Conservation (phyloP, 495 filamentous ascomycete genomes). For the Astrothelium macrocarpum region DNA sequence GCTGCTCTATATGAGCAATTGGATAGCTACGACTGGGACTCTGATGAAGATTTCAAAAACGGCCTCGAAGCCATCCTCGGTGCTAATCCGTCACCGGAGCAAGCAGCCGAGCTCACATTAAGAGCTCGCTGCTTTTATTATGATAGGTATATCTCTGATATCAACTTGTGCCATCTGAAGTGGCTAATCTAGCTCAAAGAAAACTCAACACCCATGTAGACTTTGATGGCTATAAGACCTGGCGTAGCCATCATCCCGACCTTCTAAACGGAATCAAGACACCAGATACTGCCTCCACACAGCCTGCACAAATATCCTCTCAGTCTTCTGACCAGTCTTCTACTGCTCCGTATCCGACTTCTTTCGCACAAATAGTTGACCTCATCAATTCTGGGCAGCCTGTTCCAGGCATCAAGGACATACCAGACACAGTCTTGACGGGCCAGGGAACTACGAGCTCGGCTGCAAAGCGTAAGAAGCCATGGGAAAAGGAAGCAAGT, state of each 20-base stretch:
- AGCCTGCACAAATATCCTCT: neutral
- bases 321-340: neutral
- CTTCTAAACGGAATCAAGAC: conserved; percentile 2
- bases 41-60: conserved; percentile 46
- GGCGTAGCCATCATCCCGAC: conserved; percentile 12
- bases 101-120: conserved; percentile 35
- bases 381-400: conserved; percentile 75
- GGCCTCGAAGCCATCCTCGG: conserved; percentile 38
- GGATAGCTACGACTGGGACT: conserved; percentile 45
- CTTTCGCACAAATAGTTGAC: conserved; percentile 81
- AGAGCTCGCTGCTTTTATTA: conserved; percentile 42
- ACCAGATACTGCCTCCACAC: conserved; percentile 3
- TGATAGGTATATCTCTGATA: conserved; percentile 17
- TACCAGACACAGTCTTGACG: conserved; percentile 70
- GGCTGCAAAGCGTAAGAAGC: conserved; percentile 54
- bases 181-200: conserved; percentile 14
- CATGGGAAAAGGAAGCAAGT: conserved; percentile 55
- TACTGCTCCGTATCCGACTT: conserved; percentile 60
- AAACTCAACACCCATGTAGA: conserved; percentile 31
- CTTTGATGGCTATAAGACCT: conserved; percentile 35
- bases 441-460: conserved; percentile 49
- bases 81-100: conserved; percentile 33
- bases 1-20: conserved; percentile 35
- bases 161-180: neutral
- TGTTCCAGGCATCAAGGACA: conserved; percentile 82